A percentile compares a stretch with the other conserved stretches of the same genome.
These are phyloP conservation scores for Suhomyces anneliseae DNA, from an alignment of 1,139 yeast species.

Conservation along the genomic window DNA sequence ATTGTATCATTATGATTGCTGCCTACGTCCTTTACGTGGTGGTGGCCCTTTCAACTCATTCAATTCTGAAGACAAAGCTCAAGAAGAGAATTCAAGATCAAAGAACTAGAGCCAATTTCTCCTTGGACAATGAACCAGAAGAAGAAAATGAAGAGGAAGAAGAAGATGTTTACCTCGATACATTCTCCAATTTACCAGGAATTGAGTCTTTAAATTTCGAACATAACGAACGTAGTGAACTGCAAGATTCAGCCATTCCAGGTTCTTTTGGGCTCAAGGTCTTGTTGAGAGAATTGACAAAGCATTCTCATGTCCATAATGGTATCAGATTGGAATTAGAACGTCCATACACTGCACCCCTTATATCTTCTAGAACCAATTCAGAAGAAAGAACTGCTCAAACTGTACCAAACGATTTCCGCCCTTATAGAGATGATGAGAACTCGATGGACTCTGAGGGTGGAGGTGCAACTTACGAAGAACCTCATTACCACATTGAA, in stretches of 20 bases:
- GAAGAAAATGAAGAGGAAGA: conserved; percentile 3
- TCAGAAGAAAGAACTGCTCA: not conserved
- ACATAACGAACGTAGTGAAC: conserved; percentile 16
- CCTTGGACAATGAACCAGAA: not conserved
- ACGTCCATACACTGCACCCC: conserved; percentile 2
- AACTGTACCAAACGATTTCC: not conserved
- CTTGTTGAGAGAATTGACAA: conserved; percentile 34
- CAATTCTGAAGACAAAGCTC: conserved; percentile 22
- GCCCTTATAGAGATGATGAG: not conserved
- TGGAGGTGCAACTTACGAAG: not conserved
- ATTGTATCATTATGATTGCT: conserved; percentile 49
- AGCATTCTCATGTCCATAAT: conserved; percentile 22
- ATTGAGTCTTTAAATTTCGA: conserved; percentile 29
- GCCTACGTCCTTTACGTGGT: conserved; percentile 57
- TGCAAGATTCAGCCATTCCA: conserved; percentile 12
- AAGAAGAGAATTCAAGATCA: conserved; percentile 24
- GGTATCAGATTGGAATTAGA: conserved; percentile 1
- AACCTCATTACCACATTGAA: not conserved
- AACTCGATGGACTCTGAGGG: not conserved
- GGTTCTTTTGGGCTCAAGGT: conserved; percentile 39
- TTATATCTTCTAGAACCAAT: not conserved
- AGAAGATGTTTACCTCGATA: conserved; percentile 25
- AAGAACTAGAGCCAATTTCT: conserved; percentile 32
- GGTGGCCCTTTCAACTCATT: conserved; percentile 37
- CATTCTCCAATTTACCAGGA: conserved; percentile 30